These are phyloP conservation scores for Eragrostis tef DNA, from an alignment of 202 grass and related monocot genomes.

Conservation along the genomic window DNA sequence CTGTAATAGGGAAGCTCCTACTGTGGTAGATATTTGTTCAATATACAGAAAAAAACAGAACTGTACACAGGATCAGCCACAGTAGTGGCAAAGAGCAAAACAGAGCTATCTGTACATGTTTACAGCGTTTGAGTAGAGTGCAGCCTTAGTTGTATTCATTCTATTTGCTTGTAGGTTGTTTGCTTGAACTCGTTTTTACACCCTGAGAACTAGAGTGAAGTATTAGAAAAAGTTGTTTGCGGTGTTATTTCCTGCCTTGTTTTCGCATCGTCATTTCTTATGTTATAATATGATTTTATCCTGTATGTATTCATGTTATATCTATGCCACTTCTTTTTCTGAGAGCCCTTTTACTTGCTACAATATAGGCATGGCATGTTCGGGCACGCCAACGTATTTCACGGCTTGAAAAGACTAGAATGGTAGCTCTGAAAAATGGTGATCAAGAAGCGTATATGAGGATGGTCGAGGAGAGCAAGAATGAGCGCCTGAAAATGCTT, in stretches of 20 bases:
- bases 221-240: slow-evolving; percentile 25
- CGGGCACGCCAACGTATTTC: slow-evolving; percentile 84
- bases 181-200: not conserved
- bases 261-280: slow-evolving; percentile 17
- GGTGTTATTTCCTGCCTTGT: slow-evolving; percentile 1
- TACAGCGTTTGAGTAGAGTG: no score
- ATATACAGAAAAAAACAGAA: no score
- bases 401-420: slow-evolving; percentile 78
- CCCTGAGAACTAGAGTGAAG: slow-evolving; percentile 14
- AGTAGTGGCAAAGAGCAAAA: no score
- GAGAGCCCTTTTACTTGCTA: slow-evolving; percentile 39
- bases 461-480: slow-evolving; percentile 99
- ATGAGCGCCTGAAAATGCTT: slow-evolving; percentile 96
- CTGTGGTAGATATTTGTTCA: no score
- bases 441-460: slow-evolving; percentile 96
- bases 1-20: no score
- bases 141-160: no score
- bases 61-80: no score
- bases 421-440: slow-evolving; percentile 86
- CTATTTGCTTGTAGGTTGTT: no score
- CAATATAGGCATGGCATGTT: slow-evolving; percentile 87
- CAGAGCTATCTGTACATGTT: no score
- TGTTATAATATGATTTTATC: slow-evolving; percentile 35
- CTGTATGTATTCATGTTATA: slow-evolving; percentile 25
- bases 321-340: slow-evolving; percentile 13